Base-by-base conservation (phyloP, 75 land plant species). In the Gnetum montanum region DNA sequence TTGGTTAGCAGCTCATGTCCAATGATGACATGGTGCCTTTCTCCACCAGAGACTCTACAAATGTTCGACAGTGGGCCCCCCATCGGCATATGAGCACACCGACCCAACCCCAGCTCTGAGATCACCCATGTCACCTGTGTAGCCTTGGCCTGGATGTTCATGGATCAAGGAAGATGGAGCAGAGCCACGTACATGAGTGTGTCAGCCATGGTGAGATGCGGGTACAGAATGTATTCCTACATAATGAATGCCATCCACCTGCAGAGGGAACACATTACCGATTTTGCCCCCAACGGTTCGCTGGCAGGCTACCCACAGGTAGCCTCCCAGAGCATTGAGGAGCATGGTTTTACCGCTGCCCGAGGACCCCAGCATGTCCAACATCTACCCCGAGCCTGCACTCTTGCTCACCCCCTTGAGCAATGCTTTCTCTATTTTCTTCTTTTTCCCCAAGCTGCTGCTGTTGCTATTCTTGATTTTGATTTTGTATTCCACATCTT, bases 281-380 rank as follows among this genome's bases (percentile, higher is more conserved):
- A 3, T 35, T 55, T 59, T 0, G 50, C 61, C 31, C 67, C 62
- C 4, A 55, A 64, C 35, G 62, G 43, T 20, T 34, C 71, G 30
- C 72, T 72, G 68, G 46, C 67, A 44, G 66, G 41, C 66, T 31
- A 56, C 85, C 1, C 67, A 75, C 24, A 84, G 18, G 13, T 77
- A 31, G 8, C 91, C 91, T 30, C 74, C 86, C 8, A 91, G 70
- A 0, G 86, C 71, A 25, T 71, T 81, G 18, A 87, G 78, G 2
- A 87, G 72, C 11, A 88, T 83, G 12, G 92, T 70, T 49, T 85
- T 85, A 13, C 90, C 90, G 11, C 95, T 80, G 18, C 96, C 92
- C 5, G 96, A 90, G 1, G 93, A 92, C 6, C 96, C 96, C 36
- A 90, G 70, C 27, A 90, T 59, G 54, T 90, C 92, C 23, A 86